These are phyloP conservation scores for Hirsutella minnesotensis DNA, from an alignment of 2,329 filamentous ascomycete species.

Conservation along the genomic window DNA sequence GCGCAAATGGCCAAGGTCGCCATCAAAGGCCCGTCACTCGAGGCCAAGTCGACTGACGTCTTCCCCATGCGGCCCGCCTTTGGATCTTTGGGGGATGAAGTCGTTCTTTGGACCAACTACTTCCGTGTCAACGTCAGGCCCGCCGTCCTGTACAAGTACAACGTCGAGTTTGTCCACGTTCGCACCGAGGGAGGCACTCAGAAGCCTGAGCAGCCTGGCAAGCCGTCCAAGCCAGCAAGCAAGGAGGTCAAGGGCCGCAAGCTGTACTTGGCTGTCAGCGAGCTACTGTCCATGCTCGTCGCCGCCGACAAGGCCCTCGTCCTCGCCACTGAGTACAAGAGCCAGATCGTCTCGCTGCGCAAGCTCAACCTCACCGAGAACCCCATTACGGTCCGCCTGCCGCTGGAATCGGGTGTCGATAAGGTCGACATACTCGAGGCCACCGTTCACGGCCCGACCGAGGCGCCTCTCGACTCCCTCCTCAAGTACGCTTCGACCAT, in stretches of 20 bases:
- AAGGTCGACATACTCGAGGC: slow-evolving; percentile 26
- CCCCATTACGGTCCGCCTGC: slow-evolving; percentile 22
- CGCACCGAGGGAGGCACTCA: slow-evolving; percentile 4
- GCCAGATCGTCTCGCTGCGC: slow-evolving; percentile 28
- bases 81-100: slow-evolving; percentile 27
- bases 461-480: slow-evolving; percentile 27
- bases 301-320: slow-evolving; percentile 16
- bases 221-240: slow-evolving; percentile 6
- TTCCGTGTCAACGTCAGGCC: slow-evolving; percentile 30
- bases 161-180: slow-evolving; percentile 23
- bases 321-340: slow-evolving; percentile 39
- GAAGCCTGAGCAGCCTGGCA: slow-evolving; percentile 6
- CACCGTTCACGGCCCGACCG: slow-evolving; percentile 25
- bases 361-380: slow-evolving; percentile 23
- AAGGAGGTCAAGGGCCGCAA: slow-evolving; percentile 29
- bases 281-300: slow-evolving; percentile 23
- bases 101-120: slow-evolving; percentile 43
- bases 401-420: slow-evolving; percentile 16
- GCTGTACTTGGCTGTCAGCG: slow-evolving; percentile 27
- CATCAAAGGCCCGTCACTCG: slow-evolving; percentile 7
- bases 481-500: slow-evolving; percentile 32
- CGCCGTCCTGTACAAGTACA: slow-evolving; percentile 31
- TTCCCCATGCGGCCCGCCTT: slow-evolving; percentile 39
- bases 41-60: slow-evolving; percentile 8
- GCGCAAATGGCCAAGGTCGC: slow-evolving; percentile 24